Percentiles rank a stretch among this genome's conserved stretches.
These are phyloP conservation scores for Cucurbita moschata DNA, from an alignment of 306 rosid species.

Conservation along the genomic window DNA sequence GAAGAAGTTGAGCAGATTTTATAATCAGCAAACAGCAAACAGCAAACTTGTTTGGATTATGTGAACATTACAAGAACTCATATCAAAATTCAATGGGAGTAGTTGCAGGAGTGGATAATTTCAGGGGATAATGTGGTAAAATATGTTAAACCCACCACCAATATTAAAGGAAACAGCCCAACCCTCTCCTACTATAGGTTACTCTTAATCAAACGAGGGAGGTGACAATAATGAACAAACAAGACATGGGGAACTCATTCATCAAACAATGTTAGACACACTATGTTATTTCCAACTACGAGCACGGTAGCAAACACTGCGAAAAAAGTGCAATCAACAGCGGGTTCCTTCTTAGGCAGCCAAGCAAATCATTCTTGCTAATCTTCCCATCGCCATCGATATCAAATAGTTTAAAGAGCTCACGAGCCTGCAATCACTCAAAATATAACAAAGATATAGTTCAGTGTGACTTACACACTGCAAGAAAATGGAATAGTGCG, in stretches of 20 bases:
- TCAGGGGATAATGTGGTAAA: background rate
- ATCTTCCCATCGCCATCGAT: constrained; percentile 40
- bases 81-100: background rate
- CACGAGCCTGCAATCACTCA: constrained; percentile 38
- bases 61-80: background rate
- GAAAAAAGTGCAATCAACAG: constrained; percentile 65
- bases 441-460: background rate
- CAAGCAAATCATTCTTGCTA: constrained; percentile 43
- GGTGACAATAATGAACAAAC: background rate
- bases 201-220: background rate
- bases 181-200: background rate
- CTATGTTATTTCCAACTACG: background rate
- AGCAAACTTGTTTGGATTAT: background rate
- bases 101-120: background rate
- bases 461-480: background rate
- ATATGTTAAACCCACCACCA: constrained; percentile 1
- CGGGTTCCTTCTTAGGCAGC: constrained; percentile 56
- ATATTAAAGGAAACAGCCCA: background rate
- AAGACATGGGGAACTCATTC: background rate
- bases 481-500: background rate
- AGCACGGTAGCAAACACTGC: constrained; percentile 18
- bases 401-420: constrained; percentile 48
- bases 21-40: background rate
- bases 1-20: constrained; percentile 1
- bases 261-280: background rate